phyloP scores from a whole-genome alignment of 306 rosid species.

The Glycine latifolia region DNA sequence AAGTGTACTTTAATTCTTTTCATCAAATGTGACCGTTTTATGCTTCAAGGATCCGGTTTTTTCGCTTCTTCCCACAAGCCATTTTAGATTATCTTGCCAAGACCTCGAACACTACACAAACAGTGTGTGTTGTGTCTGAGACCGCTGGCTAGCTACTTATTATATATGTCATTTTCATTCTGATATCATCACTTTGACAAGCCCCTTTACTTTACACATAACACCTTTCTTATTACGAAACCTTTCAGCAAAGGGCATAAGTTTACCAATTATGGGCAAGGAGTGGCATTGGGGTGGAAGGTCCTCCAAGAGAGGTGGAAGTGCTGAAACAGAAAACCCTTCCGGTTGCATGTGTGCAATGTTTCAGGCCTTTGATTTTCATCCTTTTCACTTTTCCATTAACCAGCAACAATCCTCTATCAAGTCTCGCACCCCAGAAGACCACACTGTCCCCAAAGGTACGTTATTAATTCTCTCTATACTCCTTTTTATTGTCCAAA shows the following conservation, averaged over 20 bases:
- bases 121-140: conserved; percentile 18
- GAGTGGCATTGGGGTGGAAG: conserved; percentile 69
- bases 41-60: conserved; percentile 82
- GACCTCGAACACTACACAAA: conserved; percentile 15
- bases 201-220: conserved; percentile 8
- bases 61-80: conserved; percentile 56
- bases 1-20: conserved; percentile 66
- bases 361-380: conserved; percentile 89
- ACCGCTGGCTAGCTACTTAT: conserved; percentile 26
- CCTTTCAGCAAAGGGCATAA: not conserved
- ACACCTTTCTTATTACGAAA: conserved; percentile 34
- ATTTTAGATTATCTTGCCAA: conserved; percentile 40
- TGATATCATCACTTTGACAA: conserved; percentile 47
- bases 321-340: conserved; percentile 45
- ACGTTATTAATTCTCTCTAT: not conserved
- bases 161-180: conserved; percentile 54
- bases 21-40: conserved; percentile 58
- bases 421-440: conserved; percentile 49
- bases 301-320: conserved; percentile 60
- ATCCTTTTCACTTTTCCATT: conserved; percentile 61
- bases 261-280: conserved; percentile 64
- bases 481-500: not conserved
- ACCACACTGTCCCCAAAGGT: conserved; percentile 66
- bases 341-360: conserved; percentile 90
- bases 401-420: conserved; percentile 57